Percentiles rank a stretch among this genome's conserved stretches.
These are phyloP conservation scores for Pseudogymnoascus sp. DNA, from an alignment of 2,329 filamentous ascomycete genomes.

Conservation along the genomic window DNA sequence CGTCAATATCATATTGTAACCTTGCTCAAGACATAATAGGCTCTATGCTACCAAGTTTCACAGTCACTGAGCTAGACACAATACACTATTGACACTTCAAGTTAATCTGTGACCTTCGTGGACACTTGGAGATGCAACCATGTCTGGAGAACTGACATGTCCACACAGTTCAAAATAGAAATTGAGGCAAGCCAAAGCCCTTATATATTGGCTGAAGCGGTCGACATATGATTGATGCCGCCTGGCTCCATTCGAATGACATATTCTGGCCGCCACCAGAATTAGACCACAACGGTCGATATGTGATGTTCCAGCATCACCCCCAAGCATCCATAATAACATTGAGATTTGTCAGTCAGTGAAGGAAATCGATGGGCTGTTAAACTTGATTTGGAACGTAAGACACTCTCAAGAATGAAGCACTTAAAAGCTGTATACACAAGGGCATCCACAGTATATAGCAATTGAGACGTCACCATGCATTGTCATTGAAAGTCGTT, in stretches of 20 bases:
- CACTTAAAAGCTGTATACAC: background rate
- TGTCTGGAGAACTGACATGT: background rate
- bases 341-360: background rate
- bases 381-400: background rate
- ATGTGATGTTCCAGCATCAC: background rate
- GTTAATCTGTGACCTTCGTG: background rate
- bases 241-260: background rate
- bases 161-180: background rate
- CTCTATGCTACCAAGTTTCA: background rate
- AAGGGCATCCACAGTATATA: background rate
- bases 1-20: background rate
- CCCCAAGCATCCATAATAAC: background rate
- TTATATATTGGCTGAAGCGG: background rate
- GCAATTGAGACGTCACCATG: background rate
- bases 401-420: background rate
- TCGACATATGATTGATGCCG: background rate
- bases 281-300: background rate
- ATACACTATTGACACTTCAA: background rate
- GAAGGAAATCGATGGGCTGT: background rate
- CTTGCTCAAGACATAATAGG: background rate
- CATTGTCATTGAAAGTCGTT: constrained; percentile 7
- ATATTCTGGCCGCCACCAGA: background rate
- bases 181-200: background rate
- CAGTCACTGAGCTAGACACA: background rate
- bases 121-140: background rate